These are phyloP conservation scores for Poa annua DNA, from an alignment of 176 grass and related monocot species.

Conservation along the genomic window DNA sequence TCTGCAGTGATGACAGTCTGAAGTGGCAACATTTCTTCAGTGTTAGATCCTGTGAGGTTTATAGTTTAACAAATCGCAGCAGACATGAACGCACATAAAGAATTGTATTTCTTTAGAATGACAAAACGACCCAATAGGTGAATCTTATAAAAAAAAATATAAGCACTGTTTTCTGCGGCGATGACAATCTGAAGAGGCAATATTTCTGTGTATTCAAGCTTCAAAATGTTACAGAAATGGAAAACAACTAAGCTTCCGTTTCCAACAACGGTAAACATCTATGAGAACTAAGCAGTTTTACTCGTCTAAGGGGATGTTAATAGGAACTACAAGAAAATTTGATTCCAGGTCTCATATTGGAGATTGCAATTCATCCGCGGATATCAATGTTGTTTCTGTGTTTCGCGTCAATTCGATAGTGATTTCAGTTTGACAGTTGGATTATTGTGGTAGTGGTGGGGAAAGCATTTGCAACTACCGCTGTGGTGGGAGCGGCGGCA, in stretches of 20 bases:
- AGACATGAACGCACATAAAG: neutral
- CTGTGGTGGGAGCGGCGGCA: constrained; percentile 1
- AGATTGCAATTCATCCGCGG: neutral
- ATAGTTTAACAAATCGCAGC: neutral
- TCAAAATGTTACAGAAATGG: constrained; percentile 7
- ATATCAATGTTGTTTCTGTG: too few species aligned
- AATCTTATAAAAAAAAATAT: neutral
- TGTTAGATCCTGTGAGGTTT: neutral
- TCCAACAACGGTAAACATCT: constrained; percentile 8
- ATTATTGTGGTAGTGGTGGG: neutral
- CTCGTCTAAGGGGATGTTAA: constrained; percentile 3
- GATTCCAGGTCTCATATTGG: neutral
- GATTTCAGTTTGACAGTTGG: neutral
- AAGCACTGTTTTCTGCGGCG: neutral
- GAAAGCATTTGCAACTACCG: constrained; percentile 11
- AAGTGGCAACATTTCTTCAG: too few species aligned
- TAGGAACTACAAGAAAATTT: neutral
- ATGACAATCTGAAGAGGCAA: neutral
- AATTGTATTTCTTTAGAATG: neutral
- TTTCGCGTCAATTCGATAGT: neutral
- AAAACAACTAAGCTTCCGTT: neutral
- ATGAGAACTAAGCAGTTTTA: neutral
- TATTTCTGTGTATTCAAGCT: constrained; percentile 11
- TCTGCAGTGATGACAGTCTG: too few species aligned
- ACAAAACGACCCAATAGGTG: neutral